phyloP scores from a whole-genome alignment of 352 stramenopile genomes.

The Halophytophthora batemanensis region DNA sequence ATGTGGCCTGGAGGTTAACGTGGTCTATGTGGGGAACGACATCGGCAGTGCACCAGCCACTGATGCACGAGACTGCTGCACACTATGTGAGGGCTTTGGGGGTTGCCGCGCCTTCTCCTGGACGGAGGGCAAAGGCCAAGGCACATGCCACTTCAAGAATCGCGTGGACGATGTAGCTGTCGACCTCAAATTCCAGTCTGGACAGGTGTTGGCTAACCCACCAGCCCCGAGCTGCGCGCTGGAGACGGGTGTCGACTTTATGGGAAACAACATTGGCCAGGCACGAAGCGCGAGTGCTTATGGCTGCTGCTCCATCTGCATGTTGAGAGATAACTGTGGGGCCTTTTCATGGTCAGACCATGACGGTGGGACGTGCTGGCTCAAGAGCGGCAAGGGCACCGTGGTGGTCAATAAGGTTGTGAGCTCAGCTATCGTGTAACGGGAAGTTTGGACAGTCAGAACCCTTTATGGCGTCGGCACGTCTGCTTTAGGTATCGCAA shows the following conservation, averaged over 20 bases:
- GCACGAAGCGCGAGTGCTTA: slow-evolving; percentile 14
- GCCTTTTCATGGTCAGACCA: slow-evolving; percentile 47
- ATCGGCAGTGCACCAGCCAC: slow-evolving; percentile 15
- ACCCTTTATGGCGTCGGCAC: no score
- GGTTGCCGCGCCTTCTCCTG: slow-evolving; percentile 49
- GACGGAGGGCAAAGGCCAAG: slow-evolving; percentile 42
- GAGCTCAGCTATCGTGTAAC: slow-evolving; percentile 21
- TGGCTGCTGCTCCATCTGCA: slow-evolving; percentile 30
- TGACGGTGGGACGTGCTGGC: slow-evolving; percentile 52
- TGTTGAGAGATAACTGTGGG: slow-evolving; percentile 24
- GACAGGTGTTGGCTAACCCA: slow-evolving; percentile 18
- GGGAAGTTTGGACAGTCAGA: not conserved
- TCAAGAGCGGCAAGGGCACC: slow-evolving; percentile 43
- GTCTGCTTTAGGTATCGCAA: no score
- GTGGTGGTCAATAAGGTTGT: slow-evolving; percentile 12
- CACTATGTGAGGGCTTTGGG: slow-evolving; percentile 20
- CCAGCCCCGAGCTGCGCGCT: slow-evolving; percentile 20
- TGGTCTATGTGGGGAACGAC: slow-evolving; percentile 30
- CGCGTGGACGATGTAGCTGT: slow-evolving; percentile 19
- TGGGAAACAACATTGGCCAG: slow-evolving; percentile 14
- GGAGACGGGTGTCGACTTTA: slow-evolving; percentile 27
- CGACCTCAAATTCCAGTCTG: slow-evolving; percentile 16
- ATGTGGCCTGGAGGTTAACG: slow-evolving; percentile 24
- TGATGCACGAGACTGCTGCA: slow-evolving; percentile 17
- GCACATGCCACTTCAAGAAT: slow-evolving; percentile 53